Evolutionary conservation across 177 flowering plant genomes (phyloP).

Genomic region (Vitis hybrid): DNA sequence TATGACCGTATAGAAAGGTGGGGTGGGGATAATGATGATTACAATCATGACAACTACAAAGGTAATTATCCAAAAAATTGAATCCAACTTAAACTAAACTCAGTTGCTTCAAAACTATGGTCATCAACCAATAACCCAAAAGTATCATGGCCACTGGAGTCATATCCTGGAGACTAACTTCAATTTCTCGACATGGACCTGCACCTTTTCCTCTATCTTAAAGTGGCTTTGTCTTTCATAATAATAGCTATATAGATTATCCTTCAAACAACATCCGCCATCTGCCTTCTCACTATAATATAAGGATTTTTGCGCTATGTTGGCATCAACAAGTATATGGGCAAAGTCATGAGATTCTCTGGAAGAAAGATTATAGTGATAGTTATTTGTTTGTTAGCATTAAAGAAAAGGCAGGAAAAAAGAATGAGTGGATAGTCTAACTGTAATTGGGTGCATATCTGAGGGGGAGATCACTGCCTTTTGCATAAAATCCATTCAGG

Average conservation of each 20-base stretch:
- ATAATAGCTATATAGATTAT: background rate
- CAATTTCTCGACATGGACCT: background rate
- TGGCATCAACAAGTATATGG: background rate
- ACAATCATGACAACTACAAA: background rate
- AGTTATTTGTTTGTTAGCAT: constrained; percentile 15
- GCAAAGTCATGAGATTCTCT: constrained; percentile 6
- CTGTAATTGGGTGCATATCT: constrained; percentile 25
- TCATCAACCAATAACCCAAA: no score
- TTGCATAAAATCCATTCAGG: background rate
- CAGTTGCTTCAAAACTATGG: no score
- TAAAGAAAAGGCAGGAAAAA: constrained; percentile 9
- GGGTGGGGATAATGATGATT: background rate
- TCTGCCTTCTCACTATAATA: no score
- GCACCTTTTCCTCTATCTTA: background rate
- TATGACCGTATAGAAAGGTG: no score
- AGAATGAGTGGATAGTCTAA: constrained; percentile 26
- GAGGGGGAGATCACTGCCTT: constrained; percentile 20
- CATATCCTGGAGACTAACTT: background rate
- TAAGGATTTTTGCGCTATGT: no score
- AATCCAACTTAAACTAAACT: no score
- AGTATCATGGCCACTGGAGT: background rate
- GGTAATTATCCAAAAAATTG: no score
- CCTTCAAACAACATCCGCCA: no score
- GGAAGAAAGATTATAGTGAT: constrained; percentile 9
- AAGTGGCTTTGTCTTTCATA: background rate